phyloP scores from a whole-genome alignment of 768 basidiomycete genomes.

The Guyanaporus albipodus region DNA sequence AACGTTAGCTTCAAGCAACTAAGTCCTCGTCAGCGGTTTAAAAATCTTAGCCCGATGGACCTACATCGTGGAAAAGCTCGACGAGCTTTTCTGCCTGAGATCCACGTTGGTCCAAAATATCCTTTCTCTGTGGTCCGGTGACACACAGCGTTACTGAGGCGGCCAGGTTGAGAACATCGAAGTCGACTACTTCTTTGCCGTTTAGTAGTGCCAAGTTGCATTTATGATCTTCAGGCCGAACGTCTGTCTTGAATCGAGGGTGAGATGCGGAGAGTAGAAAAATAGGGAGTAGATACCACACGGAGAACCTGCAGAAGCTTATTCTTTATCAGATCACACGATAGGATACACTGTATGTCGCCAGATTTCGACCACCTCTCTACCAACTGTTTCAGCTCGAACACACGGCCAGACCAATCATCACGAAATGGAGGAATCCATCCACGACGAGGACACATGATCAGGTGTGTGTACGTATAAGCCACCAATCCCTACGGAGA shows the following conservation, averaged over 20 bases:
- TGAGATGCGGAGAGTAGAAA: neutral
- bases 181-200: constrained; percentile 8
- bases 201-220: constrained; percentile 25
- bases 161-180: constrained; percentile 21
- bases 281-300: constrained; percentile 8
- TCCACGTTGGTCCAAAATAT: constrained; percentile 3
- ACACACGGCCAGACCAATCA: constrained; percentile 7
- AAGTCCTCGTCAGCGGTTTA: neutral
- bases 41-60: neutral
- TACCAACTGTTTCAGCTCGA: constrained; percentile 7
- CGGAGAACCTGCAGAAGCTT: constrained; percentile 14
- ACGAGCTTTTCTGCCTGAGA: constrained; percentile 7
- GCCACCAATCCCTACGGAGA: constrained; percentile 24
- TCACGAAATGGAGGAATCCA: constrained; percentile 6
- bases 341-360: constrained; percentile 11
- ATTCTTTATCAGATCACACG: constrained; percentile 9
- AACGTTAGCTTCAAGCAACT: constrained; percentile 23
- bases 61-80: constrained; percentile 26
- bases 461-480: constrained; percentile 27
- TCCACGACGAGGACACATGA: constrained; percentile 12
- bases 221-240: constrained; percentile 10
- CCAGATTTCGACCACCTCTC: constrained; percentile 5
- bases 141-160: constrained; percentile 12
- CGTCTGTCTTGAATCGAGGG: constrained; percentile 13
- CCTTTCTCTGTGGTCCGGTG: constrained; percentile 2